Percentiles rank a stretch among this genome's conserved stretches.
phyloP scores from a whole-genome alignment of 352 stramenopile genomes.

The Phytopythium boreale region DNA sequence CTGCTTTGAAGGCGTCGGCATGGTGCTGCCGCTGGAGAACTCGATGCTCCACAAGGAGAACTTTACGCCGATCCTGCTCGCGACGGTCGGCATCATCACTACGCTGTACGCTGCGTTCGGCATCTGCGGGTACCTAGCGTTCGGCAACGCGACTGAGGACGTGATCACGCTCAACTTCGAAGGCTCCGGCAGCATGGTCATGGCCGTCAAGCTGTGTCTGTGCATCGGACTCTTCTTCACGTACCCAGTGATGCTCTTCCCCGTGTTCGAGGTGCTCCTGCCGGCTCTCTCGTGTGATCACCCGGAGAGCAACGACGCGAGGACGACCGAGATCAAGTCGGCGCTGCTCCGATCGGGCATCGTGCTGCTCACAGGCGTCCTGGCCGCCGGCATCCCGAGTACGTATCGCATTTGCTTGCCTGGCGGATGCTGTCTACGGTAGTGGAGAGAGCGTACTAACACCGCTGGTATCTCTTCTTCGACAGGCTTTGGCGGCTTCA shows the following conservation, averaged over 20 bases:
- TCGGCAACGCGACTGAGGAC: constrained; percentile 74
- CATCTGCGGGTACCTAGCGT: constrained; percentile 83
- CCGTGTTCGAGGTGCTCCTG: constrained; percentile 80
- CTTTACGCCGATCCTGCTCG: constrained; percentile 72
- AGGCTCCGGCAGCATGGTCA: constrained; percentile 46
- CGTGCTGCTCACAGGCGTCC: constrained; percentile 73
- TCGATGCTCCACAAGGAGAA: constrained; percentile 73
- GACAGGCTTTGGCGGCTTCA: constrained; percentile 90
- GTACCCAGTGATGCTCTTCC: constrained; percentile 93
- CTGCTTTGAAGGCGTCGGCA: constrained; percentile 88
- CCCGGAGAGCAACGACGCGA: constrained; percentile 10
- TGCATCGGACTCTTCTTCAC: constrained; percentile 90
- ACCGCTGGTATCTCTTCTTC: background rate
- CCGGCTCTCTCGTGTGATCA: constrained; percentile 22
- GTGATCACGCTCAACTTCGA: constrained; percentile 90
- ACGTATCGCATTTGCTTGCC: constrained; percentile 4
- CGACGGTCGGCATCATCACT: constrained; percentile 80
- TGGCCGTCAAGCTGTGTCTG: constrained; percentile 84
- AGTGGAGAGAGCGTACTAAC: background rate
- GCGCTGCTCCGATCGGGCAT: constrained; percentile 48
- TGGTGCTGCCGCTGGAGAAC: constrained; percentile 88
- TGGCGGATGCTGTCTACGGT: no score
- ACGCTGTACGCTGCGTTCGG: constrained; percentile 87
- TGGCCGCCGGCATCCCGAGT: constrained; percentile 79
- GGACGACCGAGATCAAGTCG: constrained; percentile 13